Percentiles rank a stretch among this genome's conserved stretches.
These are phyloP conservation scores for Anacardium occidentale DNA, from an alignment of 345 rosid species.

Conservation along the genomic window DNA sequence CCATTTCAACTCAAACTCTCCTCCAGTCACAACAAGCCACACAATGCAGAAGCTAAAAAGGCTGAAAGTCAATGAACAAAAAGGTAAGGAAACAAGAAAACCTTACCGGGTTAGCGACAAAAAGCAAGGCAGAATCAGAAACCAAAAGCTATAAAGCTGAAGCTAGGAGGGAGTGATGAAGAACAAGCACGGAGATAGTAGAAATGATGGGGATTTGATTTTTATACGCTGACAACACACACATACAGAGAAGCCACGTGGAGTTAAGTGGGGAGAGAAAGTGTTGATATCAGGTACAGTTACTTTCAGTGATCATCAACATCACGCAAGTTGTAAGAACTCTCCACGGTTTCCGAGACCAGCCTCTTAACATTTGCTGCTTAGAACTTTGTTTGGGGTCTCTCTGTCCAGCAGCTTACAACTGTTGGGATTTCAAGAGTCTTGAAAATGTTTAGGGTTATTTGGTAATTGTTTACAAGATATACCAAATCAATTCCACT, in stretches of 20 bases:
- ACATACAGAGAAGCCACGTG: slow-evolving; percentile 19
- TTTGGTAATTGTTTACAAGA: too few relatives aligned
- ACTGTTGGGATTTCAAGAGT: background rate
- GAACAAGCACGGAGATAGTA: too few relatives aligned
- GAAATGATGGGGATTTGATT: background rate
- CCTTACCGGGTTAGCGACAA: too few relatives aligned
- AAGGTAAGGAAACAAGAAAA: background rate
- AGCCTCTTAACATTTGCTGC: too few relatives aligned
- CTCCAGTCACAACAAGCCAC: too few relatives aligned
- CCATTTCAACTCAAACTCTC: background rate
- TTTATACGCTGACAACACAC: slow-evolving; percentile 25
- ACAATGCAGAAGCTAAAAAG: background rate
- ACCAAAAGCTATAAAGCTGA: background rate
- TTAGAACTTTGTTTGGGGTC: too few relatives aligned
- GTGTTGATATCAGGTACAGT: slow-evolving; percentile 5
- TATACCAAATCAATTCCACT: too few relatives aligned
- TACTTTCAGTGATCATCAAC: background rate
- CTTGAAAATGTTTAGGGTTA: background rate
- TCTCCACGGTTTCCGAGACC: too few relatives aligned
- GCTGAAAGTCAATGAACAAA: too few relatives aligned
- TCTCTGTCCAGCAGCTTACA: background rate
- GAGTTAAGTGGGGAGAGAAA: background rate
- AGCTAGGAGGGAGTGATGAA: background rate
- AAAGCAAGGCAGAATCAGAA: too few relatives aligned
- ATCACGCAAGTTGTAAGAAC: background rate